These are phyloP conservation scores for Saccharomycopsis oosterbeekiorum DNA, from an alignment of 805 yeast species.

Conservation along the genomic window DNA sequence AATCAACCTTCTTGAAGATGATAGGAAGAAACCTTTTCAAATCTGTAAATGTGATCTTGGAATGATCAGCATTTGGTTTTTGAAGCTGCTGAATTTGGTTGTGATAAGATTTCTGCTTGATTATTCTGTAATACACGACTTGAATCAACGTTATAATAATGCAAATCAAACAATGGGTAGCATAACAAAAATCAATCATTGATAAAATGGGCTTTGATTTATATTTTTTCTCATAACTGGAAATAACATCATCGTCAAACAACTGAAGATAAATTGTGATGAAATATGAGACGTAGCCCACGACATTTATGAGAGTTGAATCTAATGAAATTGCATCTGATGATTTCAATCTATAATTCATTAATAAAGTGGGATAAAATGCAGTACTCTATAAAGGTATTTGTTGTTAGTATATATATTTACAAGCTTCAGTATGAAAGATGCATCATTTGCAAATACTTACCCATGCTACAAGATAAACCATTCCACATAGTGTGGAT, in stretches of 20 bases:
- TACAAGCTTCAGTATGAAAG: neutral
- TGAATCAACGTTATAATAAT: constrained; percentile 11
- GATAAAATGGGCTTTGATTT: constrained; percentile 16
- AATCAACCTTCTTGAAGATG: constrained; percentile 2
- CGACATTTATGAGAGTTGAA: constrained; percentile 12
- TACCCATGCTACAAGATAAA: neutral
- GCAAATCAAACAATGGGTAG: constrained; percentile 14
- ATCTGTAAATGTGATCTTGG: neutral
- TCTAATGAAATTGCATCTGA: constrained; percentile 17
- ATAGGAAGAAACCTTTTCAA: constrained; percentile 3
- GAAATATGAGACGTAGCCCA: constrained; percentile 17
- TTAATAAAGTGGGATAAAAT: constrained; percentile 15
- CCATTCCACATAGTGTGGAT: neutral
- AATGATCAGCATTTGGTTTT: neutral
- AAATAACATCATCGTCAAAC: constrained; percentile 12
- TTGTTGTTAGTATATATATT: neutral
- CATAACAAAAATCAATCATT: constrained; percentile 17
- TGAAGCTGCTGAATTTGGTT: neutral
- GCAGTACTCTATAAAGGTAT: constrained; percentile 13
- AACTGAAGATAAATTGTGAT: constrained; percentile 15
- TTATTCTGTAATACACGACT: constrained; percentile 15
- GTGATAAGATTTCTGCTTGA: constrained; percentile 12
- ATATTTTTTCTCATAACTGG: constrained; percentile 13
- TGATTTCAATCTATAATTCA: constrained; percentile 15
- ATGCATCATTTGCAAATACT: neutral